These are phyloP conservation scores for Eucalyptus curtisii DNA, from an alignment of 345 rosid species.

Conservation along the genomic window DNA sequence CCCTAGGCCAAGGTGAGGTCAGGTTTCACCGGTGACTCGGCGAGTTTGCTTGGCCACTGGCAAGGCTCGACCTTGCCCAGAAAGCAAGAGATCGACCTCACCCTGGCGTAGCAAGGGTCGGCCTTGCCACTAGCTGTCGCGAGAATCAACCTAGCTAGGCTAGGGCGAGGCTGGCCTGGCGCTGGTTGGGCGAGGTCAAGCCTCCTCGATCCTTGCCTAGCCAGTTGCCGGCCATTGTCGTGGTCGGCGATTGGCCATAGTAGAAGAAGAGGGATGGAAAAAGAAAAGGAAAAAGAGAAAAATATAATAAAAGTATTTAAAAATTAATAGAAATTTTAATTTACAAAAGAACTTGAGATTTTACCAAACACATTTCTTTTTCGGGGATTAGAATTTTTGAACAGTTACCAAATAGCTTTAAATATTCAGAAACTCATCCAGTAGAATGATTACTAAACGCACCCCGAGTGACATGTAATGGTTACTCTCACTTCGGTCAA, in stretches of 20 bases:
- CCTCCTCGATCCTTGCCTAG: fast-evolving
- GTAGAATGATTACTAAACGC: too few species aligned
- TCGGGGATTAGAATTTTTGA: fast-evolving
- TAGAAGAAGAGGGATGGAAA: too few species aligned
- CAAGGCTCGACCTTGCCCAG: too few species aligned
- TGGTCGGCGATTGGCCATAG: fast-evolving
- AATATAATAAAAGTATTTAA: too few species aligned
- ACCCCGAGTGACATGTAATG: fast-evolving
- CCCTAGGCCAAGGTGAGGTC: fast-evolving
- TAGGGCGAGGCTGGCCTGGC: fast-evolving
- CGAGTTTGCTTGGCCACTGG: fast-evolving
- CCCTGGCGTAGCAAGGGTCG: fast-evolving
- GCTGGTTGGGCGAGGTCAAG: fast-evolving
- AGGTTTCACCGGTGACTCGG: fast-evolving
- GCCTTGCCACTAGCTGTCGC: fast-evolving
- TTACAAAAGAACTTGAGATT: too few species aligned
- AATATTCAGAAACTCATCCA: fast-evolving
- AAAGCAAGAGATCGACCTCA: fast-evolving
- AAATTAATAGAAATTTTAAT: too few species aligned
- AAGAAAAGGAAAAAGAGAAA: too few species aligned
- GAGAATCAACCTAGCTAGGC: too few species aligned
- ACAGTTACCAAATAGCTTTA: too few species aligned
- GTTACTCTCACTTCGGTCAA: not conserved
- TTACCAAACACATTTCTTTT: too few species aligned
- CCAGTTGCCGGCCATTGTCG: fast-evolving